Evolutionary conservation across 225 moss, liverwort and hornwort genomes (phyloP).

Genomic region (Neckera pumila): DNA sequence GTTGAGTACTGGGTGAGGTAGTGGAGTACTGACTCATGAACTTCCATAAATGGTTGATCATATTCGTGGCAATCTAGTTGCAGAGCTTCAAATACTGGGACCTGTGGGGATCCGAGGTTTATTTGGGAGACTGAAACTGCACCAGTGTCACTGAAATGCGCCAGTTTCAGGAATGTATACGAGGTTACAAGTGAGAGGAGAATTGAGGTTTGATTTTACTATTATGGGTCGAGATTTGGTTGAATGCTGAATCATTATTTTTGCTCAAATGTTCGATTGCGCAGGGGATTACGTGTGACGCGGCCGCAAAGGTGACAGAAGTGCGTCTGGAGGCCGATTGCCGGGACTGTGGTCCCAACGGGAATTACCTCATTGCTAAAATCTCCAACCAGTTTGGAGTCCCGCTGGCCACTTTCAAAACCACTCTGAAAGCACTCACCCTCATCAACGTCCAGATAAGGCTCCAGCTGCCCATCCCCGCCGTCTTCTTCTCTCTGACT

Average conservation of each 20-base stretch:
- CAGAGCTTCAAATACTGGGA: background rate
- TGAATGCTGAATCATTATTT: background rate
- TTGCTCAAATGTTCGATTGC: background rate
- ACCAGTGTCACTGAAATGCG: background rate
- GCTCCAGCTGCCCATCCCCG: constrained; percentile 3
- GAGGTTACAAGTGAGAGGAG: background rate
- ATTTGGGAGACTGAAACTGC: background rate
- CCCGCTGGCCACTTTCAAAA: background rate
- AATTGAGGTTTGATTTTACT: background rate
- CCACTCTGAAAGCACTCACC: background rate
- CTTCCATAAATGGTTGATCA: background rate
- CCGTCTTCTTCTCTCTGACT: background rate
- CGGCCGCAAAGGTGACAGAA: background rate
- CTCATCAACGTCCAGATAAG: constrained; percentile 8
- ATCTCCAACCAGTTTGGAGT: background rate
- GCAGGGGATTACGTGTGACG: constrained; percentile 5
- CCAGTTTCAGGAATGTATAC: background rate
- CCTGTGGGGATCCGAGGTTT: no score
- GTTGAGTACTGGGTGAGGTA: background rate
- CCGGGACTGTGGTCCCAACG: background rate
- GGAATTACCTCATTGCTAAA: background rate
- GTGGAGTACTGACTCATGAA: background rate
- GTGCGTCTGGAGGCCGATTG: background rate
- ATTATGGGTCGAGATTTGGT: background rate
- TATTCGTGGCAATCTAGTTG: background rate